These are phyloP conservation scores for Saccharomyces mikatae DNA, from an alignment of 805 yeast genomes.

Conservation along the genomic window DNA sequence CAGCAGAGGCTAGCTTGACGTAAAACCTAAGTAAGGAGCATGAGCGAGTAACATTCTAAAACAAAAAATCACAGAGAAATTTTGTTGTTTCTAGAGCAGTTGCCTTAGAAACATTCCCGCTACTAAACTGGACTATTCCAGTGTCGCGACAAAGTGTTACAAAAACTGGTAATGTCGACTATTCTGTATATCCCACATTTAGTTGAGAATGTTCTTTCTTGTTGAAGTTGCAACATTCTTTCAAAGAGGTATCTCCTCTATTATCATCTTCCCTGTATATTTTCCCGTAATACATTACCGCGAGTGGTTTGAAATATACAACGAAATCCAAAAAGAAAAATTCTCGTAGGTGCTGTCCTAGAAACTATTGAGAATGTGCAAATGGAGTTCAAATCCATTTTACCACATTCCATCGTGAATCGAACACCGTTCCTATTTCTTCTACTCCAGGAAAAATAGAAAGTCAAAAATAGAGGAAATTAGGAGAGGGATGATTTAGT, in stretches of 20 bases:
- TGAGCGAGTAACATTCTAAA: conserved; percentile 94
- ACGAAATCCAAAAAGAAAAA: not conserved
- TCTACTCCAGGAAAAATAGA: too few species aligned
- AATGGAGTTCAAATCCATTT: conserved; percentile 10
- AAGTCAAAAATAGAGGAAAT: too few species aligned
- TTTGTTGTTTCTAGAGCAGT: conserved; percentile 75
- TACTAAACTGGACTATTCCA: conserved; percentile 86
- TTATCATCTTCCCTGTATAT: too few species aligned
- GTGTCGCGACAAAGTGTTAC: conserved; percentile 96
- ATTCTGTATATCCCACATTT: conserved; percentile 98
- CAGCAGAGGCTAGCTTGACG: conserved; percentile 20
- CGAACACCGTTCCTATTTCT: too few species aligned
- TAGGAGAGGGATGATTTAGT: conserved; percentile 69
- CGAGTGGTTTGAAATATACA: not conserved
- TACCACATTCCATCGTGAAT: too few species aligned
- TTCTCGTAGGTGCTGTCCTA: not conserved
- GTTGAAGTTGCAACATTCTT: conserved; percentile 96
- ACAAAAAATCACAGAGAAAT: conserved; percentile 87
- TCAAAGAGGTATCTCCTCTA: conserved; percentile 70
- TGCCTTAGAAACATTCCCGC: conserved; percentile 75
- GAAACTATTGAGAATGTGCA: conserved; percentile 30
- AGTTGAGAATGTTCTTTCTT: conserved; percentile 91
- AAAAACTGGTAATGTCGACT: conserved; percentile 89
- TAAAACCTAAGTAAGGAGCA: conserved; percentile 51
- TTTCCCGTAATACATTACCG: not conserved